Conservation (phyloP, 2,329 filamentous ascomycete genomes). For the Gyromitra esculenta region DNA sequence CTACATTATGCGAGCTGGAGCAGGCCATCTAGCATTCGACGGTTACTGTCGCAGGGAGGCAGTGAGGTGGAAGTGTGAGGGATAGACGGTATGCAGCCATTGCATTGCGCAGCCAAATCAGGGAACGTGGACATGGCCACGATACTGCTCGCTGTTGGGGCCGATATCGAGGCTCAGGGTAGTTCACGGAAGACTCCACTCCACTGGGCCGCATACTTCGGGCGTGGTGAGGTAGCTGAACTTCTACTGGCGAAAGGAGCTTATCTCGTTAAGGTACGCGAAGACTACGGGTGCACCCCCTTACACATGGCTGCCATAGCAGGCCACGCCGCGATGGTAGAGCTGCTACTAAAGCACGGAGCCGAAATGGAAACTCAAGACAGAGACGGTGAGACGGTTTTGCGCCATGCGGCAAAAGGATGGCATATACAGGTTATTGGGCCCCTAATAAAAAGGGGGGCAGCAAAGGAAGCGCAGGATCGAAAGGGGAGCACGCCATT, state of each 20-base stretch:
- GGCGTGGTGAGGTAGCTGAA: neutral
- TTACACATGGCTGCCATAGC: no score
- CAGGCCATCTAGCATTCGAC: neutral
- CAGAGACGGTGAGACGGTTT: no score
- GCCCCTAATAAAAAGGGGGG: no score
- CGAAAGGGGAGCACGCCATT: no score
- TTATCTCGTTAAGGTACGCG: no score
- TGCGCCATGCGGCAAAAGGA: no score
- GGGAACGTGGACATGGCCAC: conserved; percentile 15
- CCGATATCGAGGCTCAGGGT: conserved; percentile 33
- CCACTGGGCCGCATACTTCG: conserved; percentile 54
- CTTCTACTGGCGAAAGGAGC: conserved; percentile 29
- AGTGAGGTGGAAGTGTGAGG: conserved; percentile 36
- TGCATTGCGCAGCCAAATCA: conserved; percentile 54
- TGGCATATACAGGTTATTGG: no score
- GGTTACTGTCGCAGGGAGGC: conserved; percentile 26
- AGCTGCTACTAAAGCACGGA: neutral
- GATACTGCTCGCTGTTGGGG: conserved; percentile 36
- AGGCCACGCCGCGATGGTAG: no score
- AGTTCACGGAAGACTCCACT: conserved; percentile 46
- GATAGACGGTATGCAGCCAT: conserved; percentile 47
- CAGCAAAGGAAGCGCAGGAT: no score
- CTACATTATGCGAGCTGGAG: conserved; percentile 55
- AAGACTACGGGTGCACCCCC: no score
- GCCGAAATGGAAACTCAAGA: neutral